Conservation (phyloP, 495 filamentous ascomycete genomes). For the Corynascus novoguineensis region DNA sequence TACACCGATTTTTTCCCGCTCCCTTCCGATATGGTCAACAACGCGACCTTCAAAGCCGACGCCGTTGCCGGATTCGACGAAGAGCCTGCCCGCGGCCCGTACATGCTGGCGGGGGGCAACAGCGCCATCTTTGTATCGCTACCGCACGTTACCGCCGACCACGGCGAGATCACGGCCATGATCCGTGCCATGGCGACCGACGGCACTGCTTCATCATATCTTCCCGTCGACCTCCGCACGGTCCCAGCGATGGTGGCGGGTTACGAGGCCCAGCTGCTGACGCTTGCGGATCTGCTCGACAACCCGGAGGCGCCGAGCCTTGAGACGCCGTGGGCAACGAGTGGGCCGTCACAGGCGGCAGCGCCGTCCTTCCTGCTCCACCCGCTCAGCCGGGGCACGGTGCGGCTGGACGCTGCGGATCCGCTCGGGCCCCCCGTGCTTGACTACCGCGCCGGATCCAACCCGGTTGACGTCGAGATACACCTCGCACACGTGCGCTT, state of each 20-base stretch:
- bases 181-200: constrained; percentile 10
- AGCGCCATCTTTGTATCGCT: constrained; percentile 26
- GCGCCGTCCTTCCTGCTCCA: constrained; percentile 24
- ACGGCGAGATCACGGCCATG: constrained; percentile 2
- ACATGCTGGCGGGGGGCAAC: constrained; percentile 24
- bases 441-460: constrained; percentile 26
- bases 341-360: constrained; percentile 6
- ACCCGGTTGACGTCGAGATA: constrained; percentile 31
- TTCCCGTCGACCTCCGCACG: constrained; percentile 7
- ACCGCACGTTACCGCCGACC: constrained; percentile 12
- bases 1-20: constrained; percentile 12
- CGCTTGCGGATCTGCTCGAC: constrained; percentile 14
- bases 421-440: constrained; percentile 28
- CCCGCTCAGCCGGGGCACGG: constrained; percentile 31
- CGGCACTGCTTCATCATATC: constrained; percentile 16
- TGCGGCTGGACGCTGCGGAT: constrained; percentile 29
- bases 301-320: constrained; percentile 19
- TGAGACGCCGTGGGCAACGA: constrained; percentile 27
- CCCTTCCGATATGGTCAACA: constrained; percentile 14
- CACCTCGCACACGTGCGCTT: constrained; percentile 21
- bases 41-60: constrained; percentile 22
- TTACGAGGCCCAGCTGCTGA: constrained; percentile 22
- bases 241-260: constrained; percentile 17
- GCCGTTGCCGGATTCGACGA: constrained; percentile 20
- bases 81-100: constrained; percentile 21